Percentiles rank a stretch among this genome's conserved stretches.
These are phyloP conservation scores for Hypsizygus ulmarius DNA, from an alignment of 1,284 basidiomycete genomes.

Conservation along the genomic window DNA sequence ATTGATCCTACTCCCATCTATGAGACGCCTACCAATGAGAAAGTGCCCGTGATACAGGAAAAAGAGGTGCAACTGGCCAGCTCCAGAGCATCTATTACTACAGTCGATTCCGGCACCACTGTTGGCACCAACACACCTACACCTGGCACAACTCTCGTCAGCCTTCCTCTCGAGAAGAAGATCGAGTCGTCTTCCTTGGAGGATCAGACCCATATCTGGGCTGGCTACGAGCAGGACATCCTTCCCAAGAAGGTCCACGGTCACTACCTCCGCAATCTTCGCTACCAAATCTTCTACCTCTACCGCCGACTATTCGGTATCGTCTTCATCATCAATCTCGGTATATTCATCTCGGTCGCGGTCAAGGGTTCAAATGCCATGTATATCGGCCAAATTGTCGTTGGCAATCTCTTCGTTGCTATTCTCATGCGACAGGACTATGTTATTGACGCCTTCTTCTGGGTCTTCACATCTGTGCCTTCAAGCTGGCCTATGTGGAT, in stretches of 20 bases:
- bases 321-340: constrained; percentile 53
- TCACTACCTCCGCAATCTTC: constrained; percentile 47
- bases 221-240: constrained; percentile 48
- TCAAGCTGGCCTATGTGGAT: constrained; percentile 54
- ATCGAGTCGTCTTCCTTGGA: constrained; percentile 21
- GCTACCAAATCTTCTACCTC: constrained; percentile 52
- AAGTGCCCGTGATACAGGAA: background rate
- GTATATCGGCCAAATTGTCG: constrained; percentile 47
- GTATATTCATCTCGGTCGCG: constrained; percentile 45
- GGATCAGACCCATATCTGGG: constrained; percentile 39
- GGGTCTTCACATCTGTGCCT: constrained; percentile 49
- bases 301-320: constrained; percentile 60
- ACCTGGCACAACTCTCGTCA: background rate
- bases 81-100: background rate
- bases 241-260: constrained; percentile 51
- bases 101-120: background rate
- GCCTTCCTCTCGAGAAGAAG: constrained; percentile 18
- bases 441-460: constrained; percentile 58
- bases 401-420: constrained; percentile 52
- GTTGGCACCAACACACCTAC: background rate
- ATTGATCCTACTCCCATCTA: background rate
- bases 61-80: constrained; percentile 1
- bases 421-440: constrained; percentile 65
- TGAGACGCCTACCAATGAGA: background rate
- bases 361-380: constrained; percentile 38